phyloP scores from a whole-genome alignment of 2,329 filamentous ascomycete species.

The Capronia coronata region DNA sequence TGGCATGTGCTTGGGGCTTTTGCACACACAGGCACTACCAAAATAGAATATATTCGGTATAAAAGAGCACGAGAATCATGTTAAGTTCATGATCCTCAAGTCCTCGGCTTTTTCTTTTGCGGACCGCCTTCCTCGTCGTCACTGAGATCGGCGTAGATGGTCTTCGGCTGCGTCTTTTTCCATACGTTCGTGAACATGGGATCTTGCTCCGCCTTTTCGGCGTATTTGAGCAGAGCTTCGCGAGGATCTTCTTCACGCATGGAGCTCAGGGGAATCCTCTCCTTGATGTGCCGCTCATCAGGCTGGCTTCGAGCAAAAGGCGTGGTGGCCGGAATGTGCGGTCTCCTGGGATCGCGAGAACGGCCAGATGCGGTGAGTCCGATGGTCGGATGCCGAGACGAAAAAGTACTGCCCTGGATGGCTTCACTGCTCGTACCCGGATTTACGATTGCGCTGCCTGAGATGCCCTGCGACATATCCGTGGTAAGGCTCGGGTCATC shows the following conservation, averaged over 20 bases:
- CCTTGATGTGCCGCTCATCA: conserved; percentile 79
- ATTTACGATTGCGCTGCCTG: conserved; percentile 72
- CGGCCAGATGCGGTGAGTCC: conserved; percentile 73
- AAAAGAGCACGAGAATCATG: background rate
- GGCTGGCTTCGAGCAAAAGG: conserved; percentile 88
- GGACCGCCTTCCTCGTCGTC: conserved; percentile 69
- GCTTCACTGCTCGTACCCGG: conserved; percentile 36
- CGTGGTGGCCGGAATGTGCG: conserved; percentile 76
- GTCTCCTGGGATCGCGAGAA: conserved; percentile 71
- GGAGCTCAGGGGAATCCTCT: conserved; percentile 79
- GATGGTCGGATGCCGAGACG: conserved; percentile 59
- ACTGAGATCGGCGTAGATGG: conserved; percentile 82
- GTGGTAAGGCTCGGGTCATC: conserved; percentile 84
- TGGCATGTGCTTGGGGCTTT: background rate
- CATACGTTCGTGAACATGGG: conserved; percentile 92
- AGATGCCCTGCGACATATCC: conserved; percentile 65
- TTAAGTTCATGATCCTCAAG: conserved; percentile 26
- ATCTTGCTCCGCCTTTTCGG: conserved; percentile 84
- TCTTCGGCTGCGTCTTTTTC: conserved; percentile 84
- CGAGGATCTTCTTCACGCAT: conserved; percentile 96
- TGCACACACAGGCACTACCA: background rate
- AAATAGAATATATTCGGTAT: background rate
- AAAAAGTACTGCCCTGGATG: conserved; percentile 48
- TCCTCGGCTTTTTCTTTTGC: conserved; percentile 54
- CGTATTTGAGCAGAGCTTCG: conserved; percentile 90